Percentiles rank a stretch among this genome's conserved stretches.
These are phyloP conservation scores for Pichia sp. DNA, from an alignment of 1,139 yeast species.

Conservation along the genomic window DNA sequence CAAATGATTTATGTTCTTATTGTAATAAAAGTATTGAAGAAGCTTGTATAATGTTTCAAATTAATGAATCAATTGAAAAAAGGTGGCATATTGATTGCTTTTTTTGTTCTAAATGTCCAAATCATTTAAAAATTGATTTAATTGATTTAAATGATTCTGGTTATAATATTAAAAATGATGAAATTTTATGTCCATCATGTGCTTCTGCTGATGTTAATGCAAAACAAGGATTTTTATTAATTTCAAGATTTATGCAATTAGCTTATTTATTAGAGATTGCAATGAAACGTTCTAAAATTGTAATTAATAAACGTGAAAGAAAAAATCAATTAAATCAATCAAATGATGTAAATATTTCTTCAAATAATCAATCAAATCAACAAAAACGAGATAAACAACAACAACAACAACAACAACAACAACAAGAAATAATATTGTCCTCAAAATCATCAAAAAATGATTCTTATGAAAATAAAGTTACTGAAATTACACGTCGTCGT, in stretches of 20 bases:
- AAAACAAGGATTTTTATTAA: constrained; percentile 51
- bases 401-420: neutral
- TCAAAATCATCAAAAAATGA: constrained; percentile 5
- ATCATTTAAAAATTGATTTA: constrained; percentile 18
- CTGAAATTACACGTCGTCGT: constrained; percentile 71
- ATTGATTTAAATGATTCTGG: constrained; percentile 36
- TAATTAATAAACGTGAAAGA: constrained; percentile 11
- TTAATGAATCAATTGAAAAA: constrained; percentile 30
- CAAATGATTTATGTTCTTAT: constrained; percentile 69
- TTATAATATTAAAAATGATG: constrained; percentile 34
- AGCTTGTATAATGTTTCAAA: constrained; percentile 54
- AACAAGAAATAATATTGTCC: neutral
- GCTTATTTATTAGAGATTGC: constrained; percentile 78
- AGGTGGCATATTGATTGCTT: constrained; percentile 85
- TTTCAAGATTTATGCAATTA: constrained; percentile 67
- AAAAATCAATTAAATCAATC: constrained; percentile 1
- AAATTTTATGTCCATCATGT: constrained; percentile 55
- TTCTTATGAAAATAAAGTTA: constrained; percentile 33
- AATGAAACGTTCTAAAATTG: constrained; percentile 58
- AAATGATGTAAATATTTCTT: constrained; percentile 1
- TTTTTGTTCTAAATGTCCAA: constrained; percentile 48
- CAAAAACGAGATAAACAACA: neutral
- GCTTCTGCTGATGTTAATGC: constrained; percentile 43
- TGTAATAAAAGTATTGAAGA: constrained; percentile 82
- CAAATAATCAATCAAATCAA: neutral